Conservation (phyloP, 202 grass and related monocot genomes). For the Setaria viridis region DNA sequence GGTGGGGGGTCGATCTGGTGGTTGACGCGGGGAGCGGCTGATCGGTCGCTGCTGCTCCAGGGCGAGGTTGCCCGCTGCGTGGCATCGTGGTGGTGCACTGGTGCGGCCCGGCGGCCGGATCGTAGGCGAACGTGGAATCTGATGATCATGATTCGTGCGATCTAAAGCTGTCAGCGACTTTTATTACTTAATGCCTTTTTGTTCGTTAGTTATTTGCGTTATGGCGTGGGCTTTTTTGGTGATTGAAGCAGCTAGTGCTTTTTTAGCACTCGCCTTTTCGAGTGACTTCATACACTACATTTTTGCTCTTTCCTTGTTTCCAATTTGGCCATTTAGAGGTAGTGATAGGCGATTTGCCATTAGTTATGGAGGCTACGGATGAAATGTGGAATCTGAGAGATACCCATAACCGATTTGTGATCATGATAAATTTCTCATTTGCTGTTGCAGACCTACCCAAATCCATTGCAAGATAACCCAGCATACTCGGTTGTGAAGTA, state of each 20-base stretch:
- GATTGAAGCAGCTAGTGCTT: not conserved
- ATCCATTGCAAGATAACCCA: slow-evolving; percentile 87
- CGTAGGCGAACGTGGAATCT: slow-evolving; percentile 17
- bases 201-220: slow-evolving; percentile 4
- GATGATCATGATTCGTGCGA: slow-evolving; percentile 23
- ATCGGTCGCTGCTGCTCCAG: not conserved
- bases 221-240: not conserved
- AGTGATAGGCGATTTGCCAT: not conserved
- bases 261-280: not conserved
- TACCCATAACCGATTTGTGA: not conserved
- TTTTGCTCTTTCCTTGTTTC: not conserved
- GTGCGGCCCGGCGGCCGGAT: not conserved
- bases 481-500: slow-evolving; percentile 97
- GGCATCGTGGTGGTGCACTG: not conserved
- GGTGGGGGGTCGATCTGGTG: not conserved
- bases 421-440: slow-evolving; percentile 34
- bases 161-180: slow-evolving; percentile 26
- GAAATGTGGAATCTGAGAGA: not conserved
- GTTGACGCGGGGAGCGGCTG: not conserved
- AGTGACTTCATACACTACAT: not conserved
- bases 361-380: not conserved
- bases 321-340: not conserved
- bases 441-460: slow-evolving; percentile 70
- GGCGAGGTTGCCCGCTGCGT: not conserved
- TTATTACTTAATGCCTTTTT: slow-evolving; percentile 34